These are phyloP conservation scores for Citrus unshiu DNA, from an alignment of 345 rosid species.

Conservation along the genomic window DNA sequence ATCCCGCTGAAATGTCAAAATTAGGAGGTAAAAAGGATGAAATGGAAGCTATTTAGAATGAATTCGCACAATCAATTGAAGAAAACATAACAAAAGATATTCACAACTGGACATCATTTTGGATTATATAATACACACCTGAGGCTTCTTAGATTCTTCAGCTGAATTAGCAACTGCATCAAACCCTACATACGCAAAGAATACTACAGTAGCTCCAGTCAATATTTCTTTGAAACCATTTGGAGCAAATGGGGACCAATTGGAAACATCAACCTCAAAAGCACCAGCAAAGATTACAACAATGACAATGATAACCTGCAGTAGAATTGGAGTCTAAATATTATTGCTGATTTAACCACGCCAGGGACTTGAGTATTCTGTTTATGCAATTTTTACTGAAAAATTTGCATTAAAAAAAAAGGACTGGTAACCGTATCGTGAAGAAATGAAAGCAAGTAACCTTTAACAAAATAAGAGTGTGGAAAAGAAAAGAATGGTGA, in stretches of 20 bases:
- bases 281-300: slow-evolving; percentile 73
- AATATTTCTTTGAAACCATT: slow-evolving; percentile 69
- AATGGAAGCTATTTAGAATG: not conserved
- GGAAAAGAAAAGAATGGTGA: not conserved
- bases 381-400: not conserved
- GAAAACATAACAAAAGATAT: not conserved
- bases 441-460: not conserved
- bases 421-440: not conserved
- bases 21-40: slow-evolving; percentile 7
- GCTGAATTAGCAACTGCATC: slow-evolving; percentile 98
- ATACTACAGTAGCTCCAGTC: slow-evolving; percentile 89
- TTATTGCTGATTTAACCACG: not conserved
- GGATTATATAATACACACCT: slow-evolving; percentile 39
- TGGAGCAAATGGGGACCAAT: slow-evolving; percentile 96
- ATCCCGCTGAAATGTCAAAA: slow-evolving; percentile 59
- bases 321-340: slow-evolving; percentile 1
- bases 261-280: slow-evolving; percentile 79
- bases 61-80: not conserved
- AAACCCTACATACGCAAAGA: slow-evolving; percentile 97
- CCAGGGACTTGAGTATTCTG: not conserved
- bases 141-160: slow-evolving; percentile 90
- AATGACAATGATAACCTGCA: slow-evolving; percentile 81
- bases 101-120: slow-evolving; percentile 7
- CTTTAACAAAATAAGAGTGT: not conserved
- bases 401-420: not conserved